A percentile compares a stretch with the other conserved stretches of the same genome.
Evolutionary conservation across 2,329 filamentous ascomycete genomes (phyloP).

Genomic region (Fusarium sp.): DNA sequence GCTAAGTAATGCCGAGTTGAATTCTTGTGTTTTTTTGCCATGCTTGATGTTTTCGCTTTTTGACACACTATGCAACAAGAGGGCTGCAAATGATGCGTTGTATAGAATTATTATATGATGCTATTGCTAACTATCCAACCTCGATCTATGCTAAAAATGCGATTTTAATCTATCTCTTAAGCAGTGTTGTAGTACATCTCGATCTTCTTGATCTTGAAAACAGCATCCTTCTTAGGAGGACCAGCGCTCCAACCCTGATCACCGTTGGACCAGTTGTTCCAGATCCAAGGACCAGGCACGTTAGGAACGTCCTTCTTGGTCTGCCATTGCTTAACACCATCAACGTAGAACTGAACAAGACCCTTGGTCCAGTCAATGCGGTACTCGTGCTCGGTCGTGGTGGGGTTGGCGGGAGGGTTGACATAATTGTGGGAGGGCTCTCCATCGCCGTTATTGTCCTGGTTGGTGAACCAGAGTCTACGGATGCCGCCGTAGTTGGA

Average conservation of each 20-base stretch:
- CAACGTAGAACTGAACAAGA: slow-evolving; percentile 48
- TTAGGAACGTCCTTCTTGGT: slow-evolving; percentile 50
- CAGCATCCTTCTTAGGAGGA: slow-evolving; percentile 47
- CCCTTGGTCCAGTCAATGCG: slow-evolving; percentile 52
- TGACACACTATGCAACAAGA: too few relatives aligned
- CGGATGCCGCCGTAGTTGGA: slow-evolving; percentile 48
- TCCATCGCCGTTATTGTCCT: slow-evolving; percentile 47
- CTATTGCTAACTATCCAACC: too few relatives aligned
- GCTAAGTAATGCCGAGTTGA: too few relatives aligned
- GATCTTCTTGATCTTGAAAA: slow-evolving; percentile 51
- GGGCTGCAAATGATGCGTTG: too few relatives aligned
- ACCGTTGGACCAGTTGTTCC: slow-evolving; percentile 55
- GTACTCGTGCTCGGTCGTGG: slow-evolving; percentile 52
- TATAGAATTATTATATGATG: too few relatives aligned
- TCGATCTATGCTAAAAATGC: too few relatives aligned
- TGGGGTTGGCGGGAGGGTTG: slow-evolving; percentile 43
- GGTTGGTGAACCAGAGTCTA: slow-evolving; percentile 53
- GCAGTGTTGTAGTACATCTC: slow-evolving; percentile 55
- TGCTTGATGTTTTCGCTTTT: too few relatives aligned
- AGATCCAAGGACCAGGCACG: slow-evolving; percentile 49
- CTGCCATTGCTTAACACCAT: slow-evolving; percentile 47
- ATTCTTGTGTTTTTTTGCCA: too few relatives aligned
- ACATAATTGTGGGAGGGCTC: slow-evolving; percentile 32
- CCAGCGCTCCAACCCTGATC: slow-evolving; percentile 52
- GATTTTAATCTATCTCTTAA: background rate